Percentiles rank a stretch among this genome's conserved stretches.
These are phyloP conservation scores for Schizosaccharomyces osmophilus DNA, from an alignment of 805 yeast species.

Conservation along the genomic window DNA sequence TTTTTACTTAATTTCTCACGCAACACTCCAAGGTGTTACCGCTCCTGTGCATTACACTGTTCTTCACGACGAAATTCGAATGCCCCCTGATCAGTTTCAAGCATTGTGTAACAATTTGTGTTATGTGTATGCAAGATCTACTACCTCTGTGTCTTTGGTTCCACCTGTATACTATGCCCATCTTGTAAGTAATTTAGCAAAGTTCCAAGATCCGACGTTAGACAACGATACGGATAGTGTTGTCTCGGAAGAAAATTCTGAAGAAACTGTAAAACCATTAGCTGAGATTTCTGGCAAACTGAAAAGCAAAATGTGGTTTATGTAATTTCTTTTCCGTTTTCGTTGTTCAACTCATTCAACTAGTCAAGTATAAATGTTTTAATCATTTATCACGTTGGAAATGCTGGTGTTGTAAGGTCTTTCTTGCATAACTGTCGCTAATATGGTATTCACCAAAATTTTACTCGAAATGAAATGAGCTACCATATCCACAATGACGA, in stretches of 20 bases:
- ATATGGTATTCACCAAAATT: too few relatives aligned
- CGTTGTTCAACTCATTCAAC: too few relatives aligned
- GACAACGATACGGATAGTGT: background rate
- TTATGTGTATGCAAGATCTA: conserved; percentile 14
- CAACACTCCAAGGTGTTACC: conserved; percentile 16
- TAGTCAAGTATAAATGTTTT: too few relatives aligned
- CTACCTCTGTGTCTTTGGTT: conserved; percentile 14
- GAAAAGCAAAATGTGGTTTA: background rate
- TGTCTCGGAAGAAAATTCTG: background rate
- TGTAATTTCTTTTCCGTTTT: background rate
- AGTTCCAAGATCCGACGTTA: conserved; percentile 11
- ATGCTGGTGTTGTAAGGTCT: too few relatives aligned
- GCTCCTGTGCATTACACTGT: conserved; percentile 16
- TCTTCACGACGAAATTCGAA: conserved; percentile 13
- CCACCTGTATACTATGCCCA: conserved; percentile 16
- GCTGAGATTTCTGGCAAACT: background rate
- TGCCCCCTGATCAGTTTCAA: conserved; percentile 13
- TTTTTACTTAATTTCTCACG: conserved; percentile 14
- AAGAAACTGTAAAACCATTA: background rate
- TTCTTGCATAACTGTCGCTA: too few relatives aligned
- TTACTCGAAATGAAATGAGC: too few relatives aligned
- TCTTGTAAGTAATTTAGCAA: conserved; percentile 14
- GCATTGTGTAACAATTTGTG: conserved; percentile 13
- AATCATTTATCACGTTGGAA: too few relatives aligned
- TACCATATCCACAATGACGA: too few relatives aligned